Conservation (phyloP, 164 flowering plant genomes). For the Umbellularia californica region DNA sequence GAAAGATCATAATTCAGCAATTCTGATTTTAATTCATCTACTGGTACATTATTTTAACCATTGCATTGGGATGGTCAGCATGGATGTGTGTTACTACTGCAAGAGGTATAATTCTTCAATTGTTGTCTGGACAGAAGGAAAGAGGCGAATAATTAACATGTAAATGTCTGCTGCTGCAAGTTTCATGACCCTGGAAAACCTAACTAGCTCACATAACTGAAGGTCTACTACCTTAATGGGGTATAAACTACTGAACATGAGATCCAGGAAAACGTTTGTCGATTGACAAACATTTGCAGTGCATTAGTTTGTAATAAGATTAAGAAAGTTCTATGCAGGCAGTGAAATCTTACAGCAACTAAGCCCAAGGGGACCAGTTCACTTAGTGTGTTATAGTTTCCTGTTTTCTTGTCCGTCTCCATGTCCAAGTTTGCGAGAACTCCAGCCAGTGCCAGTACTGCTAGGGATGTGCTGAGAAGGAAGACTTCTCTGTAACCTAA, state of each 20-base stretch:
- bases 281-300: not conserved
- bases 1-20: not conserved
- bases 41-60: no score
- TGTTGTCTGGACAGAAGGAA: no score
- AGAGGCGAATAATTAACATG: no score
- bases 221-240: not conserved
- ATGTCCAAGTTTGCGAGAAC: conserved; percentile 54
- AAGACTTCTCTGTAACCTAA: conserved; percentile 53
- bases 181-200: no score
- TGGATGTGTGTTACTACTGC: no score
- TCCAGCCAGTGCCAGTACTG: conserved; percentile 39
- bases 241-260: not conserved
- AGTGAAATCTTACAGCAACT: conserved; percentile 14
- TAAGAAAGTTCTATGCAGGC: not conserved
- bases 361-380: conserved; percentile 51
- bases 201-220: not conserved
- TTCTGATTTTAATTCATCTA: no score
- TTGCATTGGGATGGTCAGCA: no score
- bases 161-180: no score
- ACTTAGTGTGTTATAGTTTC: conserved; percentile 30
- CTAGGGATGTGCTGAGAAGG: conserved; percentile 36
- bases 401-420: conserved; percentile 47
- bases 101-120: no score
- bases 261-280: not conserved
- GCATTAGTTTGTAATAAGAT: not conserved